Percentiles rank a stretch among this genome's conserved stretches.
These are phyloP conservation scores for Madurella fahalii DNA, from an alignment of 2,329 filamentous ascomycete species.

Conservation along the genomic window DNA sequence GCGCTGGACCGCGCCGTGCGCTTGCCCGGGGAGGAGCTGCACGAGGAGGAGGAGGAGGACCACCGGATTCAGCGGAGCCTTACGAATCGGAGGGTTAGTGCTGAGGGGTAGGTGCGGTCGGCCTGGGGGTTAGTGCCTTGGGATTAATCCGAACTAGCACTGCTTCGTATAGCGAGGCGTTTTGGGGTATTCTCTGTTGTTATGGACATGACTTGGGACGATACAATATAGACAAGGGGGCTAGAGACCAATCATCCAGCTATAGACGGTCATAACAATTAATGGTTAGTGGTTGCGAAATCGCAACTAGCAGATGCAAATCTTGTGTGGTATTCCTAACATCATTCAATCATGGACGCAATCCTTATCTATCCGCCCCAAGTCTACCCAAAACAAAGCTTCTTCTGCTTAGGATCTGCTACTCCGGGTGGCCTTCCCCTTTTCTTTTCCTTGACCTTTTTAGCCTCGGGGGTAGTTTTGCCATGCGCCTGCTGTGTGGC, in stretches of 20 bases:
- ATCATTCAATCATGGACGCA: too few relatives aligned
- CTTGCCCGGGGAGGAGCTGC: slow-evolving; percentile 36
- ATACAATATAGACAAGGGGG: too few relatives aligned
- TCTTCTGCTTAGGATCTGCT: slow-evolving; percentile 47
- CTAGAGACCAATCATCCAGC: too few relatives aligned
- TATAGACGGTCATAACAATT: too few relatives aligned
- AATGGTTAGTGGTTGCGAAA: too few relatives aligned
- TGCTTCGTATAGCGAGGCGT: not conserved
- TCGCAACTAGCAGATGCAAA: too few relatives aligned
- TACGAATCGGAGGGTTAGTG: slow-evolving; percentile 30
- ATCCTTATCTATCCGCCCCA: not conserved
- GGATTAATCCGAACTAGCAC: too few relatives aligned
- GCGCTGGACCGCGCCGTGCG: slow-evolving; percentile 51
- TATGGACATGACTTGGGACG: too few relatives aligned
- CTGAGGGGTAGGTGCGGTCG: too few relatives aligned
- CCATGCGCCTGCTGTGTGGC: slow-evolving; percentile 24
- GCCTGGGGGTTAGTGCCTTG: not conserved
- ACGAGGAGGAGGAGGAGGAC: slow-evolving; percentile 40
- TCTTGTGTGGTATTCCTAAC: too few relatives aligned
- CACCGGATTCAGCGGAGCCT: slow-evolving; percentile 37
- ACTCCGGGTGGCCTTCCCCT: slow-evolving; percentile 31
- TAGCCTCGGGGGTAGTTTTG: slow-evolving; percentile 35
- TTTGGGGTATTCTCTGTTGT: not conserved
- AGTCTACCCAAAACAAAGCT: slow-evolving; percentile 47
- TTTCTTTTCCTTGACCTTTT: slow-evolving; percentile 39